These are phyloP conservation scores for Boletus huronensis DNA, from an alignment of 768 basidiomycete genomes.

Conservation along the genomic window DNA sequence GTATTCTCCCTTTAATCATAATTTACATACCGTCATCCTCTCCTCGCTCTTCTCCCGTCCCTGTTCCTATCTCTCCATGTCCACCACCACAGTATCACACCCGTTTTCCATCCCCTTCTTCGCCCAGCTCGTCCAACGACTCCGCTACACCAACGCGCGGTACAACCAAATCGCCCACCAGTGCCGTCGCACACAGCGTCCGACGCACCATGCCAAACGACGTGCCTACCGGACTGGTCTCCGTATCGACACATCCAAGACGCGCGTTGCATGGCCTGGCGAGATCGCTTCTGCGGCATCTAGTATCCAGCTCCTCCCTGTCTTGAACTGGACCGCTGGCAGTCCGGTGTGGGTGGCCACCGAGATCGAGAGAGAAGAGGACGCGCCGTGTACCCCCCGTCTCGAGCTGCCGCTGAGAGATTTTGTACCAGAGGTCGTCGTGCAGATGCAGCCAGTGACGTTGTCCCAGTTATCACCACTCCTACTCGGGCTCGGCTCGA, in stretches of 20 bases:
- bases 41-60: neutral
- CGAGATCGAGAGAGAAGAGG: neutral
- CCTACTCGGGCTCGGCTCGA: neutral
- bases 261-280: constrained; percentile 36
- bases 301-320: neutral
- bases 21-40: neutral
- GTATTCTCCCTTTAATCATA: too few species aligned
- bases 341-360: neutral
- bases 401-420: neutral
- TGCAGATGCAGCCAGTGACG: neutral
- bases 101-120: constrained; percentile 26
- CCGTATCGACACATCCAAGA: constrained; percentile 40
- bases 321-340: neutral
- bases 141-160: constrained; percentile 43
- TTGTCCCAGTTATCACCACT: neutral
- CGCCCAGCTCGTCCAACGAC: constrained; percentile 37
- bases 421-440: neutral
- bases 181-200: constrained; percentile 34
- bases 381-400: neutral
- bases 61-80: neutral
- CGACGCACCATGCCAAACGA: constrained; percentile 47
- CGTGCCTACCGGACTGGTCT: constrained; percentile 45
- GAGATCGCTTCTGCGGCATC: constrained; percentile 31
- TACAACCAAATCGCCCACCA: constrained; percentile 38
- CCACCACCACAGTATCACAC: neutral